These are phyloP conservation scores for Cladophialophora yegresii DNA, from an alignment of 2,329 filamentous ascomycete species.

Conservation along the genomic window DNA sequence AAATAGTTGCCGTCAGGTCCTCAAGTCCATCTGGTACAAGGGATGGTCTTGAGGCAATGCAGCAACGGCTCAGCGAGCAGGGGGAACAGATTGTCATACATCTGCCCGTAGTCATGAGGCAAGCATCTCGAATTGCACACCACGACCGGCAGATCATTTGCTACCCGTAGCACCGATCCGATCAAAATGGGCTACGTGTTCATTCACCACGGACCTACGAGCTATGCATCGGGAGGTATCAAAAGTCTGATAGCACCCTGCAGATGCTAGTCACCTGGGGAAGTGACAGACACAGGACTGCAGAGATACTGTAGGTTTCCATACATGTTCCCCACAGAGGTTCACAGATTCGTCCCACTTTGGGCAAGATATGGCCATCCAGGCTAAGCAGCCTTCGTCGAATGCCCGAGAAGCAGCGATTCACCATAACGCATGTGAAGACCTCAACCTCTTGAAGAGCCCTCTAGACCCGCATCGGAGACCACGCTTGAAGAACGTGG, in stretches of 20 bases:
- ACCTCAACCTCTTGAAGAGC: no score
- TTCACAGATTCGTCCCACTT: neutral
- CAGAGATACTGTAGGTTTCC: neutral
- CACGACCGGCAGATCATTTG: neutral
- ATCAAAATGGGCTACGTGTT: no score
- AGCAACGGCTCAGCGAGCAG: neutral
- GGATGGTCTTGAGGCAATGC: conserved; percentile 8
- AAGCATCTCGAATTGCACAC: neutral
- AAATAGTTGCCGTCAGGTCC: conserved; percentile 11
- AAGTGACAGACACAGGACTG: neutral
- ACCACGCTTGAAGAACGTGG: no score
- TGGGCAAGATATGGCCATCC: neutral
- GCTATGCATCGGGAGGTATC: no score
- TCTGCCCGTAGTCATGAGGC: conserved; percentile 12
- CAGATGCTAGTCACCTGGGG: no score
- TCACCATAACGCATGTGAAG: neutral
- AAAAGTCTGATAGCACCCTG: no score
- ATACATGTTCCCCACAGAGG: neutral
- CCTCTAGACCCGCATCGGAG: no score
- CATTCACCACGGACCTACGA: no score
- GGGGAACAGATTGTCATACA: conserved; percentile 6
- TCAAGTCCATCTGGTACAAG: conserved; percentile 16
- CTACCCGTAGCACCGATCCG: neutral
- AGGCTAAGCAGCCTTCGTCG: neutral
- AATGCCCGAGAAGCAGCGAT: neutral